These are phyloP conservation scores for Podospora anserina DNA, from an alignment of 495 filamentous ascomycete species.

Conservation along the genomic window DNA sequence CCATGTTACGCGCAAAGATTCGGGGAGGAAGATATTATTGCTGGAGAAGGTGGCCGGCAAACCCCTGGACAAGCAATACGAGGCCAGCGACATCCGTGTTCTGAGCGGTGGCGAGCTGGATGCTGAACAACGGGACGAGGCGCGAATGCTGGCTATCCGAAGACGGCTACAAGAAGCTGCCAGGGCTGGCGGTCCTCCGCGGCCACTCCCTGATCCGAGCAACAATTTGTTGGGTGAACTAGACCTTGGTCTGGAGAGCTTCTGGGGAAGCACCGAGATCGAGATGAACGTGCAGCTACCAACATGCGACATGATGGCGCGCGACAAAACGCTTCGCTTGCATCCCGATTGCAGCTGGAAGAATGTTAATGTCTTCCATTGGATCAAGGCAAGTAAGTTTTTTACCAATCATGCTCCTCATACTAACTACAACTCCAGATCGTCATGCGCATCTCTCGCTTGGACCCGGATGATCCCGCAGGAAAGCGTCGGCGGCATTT, in stretches of 20 bases:
- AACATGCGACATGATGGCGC: conserved; percentile 84
- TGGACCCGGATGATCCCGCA: conserved; percentile 72
- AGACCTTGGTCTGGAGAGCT: conserved; percentile 56
- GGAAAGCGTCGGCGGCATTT: conserved; percentile 85
- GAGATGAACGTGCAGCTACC: conserved; percentile 95
- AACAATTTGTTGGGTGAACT: conserved; percentile 84
- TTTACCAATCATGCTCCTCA: neutral
- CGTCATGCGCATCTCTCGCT: conserved; percentile 89
- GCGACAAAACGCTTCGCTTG: conserved; percentile 67
- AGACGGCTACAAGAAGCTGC: conserved; percentile 41
- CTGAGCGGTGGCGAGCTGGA: conserved; percentile 72
- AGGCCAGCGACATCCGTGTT: conserved; percentile 74
- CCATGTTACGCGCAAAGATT: conserved; percentile 82
- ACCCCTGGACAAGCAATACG: conserved; percentile 70
- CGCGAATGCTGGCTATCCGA: conserved; percentile 38
- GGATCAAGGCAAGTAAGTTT: conserved; percentile 80
- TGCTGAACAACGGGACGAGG: conserved; percentile 42
- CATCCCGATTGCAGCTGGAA: conserved; percentile 95
- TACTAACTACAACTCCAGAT: conserved; percentile 56
- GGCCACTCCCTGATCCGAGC: conserved; percentile 44
- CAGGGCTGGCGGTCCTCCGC: conserved; percentile 30
- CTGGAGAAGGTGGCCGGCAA: conserved; percentile 90
- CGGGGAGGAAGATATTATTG: conserved; percentile 76
- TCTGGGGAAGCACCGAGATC: conserved; percentile 87
- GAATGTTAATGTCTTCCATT: conserved; percentile 95